phyloP scores from a whole-genome alignment of 768 basidiomycete species.

The Kwoniella sp. region DNA sequence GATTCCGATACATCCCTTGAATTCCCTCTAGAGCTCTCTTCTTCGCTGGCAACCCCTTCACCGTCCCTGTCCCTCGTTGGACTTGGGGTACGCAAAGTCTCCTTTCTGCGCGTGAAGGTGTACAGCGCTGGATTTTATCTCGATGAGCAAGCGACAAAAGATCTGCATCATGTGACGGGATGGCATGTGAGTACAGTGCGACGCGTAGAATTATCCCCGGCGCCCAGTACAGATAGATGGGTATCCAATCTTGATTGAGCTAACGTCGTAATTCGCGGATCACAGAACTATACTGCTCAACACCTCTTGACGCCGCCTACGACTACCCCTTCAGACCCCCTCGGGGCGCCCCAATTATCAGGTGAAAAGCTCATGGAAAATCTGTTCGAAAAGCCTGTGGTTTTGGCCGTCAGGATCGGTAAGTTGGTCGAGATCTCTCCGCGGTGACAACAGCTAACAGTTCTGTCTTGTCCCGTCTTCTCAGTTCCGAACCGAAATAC shows the following conservation, averaged over 20 bases:
- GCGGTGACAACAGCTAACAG: background rate
- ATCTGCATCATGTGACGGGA: slow-evolving; percentile 35
- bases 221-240: too few relatives aligned
- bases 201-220: background rate
- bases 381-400: slow-evolving; percentile 45
- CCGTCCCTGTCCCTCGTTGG: slow-evolving; percentile 75
- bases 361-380: slow-evolving; percentile 52
- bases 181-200: slow-evolving; percentile 42
- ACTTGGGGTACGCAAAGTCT: slow-evolving; percentile 82
- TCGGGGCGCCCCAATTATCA: slow-evolving; percentile 26
- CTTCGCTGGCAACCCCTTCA: slow-evolving; percentile 20
- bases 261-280: too few relatives aligned
- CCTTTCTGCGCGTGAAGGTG: slow-evolving; percentile 82
- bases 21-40: slow-evolving; percentile 46
- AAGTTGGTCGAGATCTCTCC: slow-evolving; percentile 9
- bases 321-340: slow-evolving; percentile 21
- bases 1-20: slow-evolving; percentile 56
- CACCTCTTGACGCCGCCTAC: slow-evolving; percentile 34
- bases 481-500: slow-evolving; percentile 58
- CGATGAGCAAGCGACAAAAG: slow-evolving; percentile 61
- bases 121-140: slow-evolving; percentile 91
- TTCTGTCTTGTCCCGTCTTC: too few relatives aligned
- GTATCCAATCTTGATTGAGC: too few relatives aligned
- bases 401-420: slow-evolving; percentile 57
- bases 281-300: slow-evolving; percentile 34